Evolutionary conservation across 768 basidiomycete genomes (phyloP), one percentile per base, ranked within the genome.

Genomic region (Boletus rubropictus): DNA sequence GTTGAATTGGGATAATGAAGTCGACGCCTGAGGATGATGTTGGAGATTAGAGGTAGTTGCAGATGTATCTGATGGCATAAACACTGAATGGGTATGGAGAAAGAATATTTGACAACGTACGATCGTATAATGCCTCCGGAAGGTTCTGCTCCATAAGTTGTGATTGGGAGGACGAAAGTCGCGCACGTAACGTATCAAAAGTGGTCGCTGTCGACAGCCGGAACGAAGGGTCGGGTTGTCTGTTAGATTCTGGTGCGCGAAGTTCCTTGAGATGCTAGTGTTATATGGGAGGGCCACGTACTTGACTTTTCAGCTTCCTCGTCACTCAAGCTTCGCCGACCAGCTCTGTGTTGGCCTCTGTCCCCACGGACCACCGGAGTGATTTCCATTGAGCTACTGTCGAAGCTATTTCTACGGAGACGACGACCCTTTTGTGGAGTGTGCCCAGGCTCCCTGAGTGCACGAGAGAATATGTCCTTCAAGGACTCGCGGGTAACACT

Each of bases 381-480:
- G 12, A 70, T 69, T 44, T 84, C 82, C 33, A 78, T 75, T 44
- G 82, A 80, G 55, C 81, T 82, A 7, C 64, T 58, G 55, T 80
- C 80, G 39, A 82, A 71, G 59, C 81, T 85, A 54, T 78, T 82
- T 60, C 80, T 67, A 44, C 80, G 67, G n/a, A n/a, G n/a, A n/a
- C 46, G 61, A 52, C 70, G 59, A 14, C 55, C 56, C 61, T 81
- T 86, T 59, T 75, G 73, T 2, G 86, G 82, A 5, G 82, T 84
- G 53, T 77, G 74, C 3, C 78, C 82, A 1, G 83, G 75, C 18
- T 83, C 80, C 32, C 80, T 78, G 39, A 80, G 68, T 2, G 81
- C 83, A 46, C 73, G 74, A n/a, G 78, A 77, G 59, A 89, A 86
- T 25, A 89, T 70, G 48, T 79, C 74, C 59, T 73, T 83, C 38